A percentile compares a stretch with the other conserved stretches of the same genome.
Conservation (phyloP, 352 stramenopile species). For the Phytopythium ostracodes region DNA sequence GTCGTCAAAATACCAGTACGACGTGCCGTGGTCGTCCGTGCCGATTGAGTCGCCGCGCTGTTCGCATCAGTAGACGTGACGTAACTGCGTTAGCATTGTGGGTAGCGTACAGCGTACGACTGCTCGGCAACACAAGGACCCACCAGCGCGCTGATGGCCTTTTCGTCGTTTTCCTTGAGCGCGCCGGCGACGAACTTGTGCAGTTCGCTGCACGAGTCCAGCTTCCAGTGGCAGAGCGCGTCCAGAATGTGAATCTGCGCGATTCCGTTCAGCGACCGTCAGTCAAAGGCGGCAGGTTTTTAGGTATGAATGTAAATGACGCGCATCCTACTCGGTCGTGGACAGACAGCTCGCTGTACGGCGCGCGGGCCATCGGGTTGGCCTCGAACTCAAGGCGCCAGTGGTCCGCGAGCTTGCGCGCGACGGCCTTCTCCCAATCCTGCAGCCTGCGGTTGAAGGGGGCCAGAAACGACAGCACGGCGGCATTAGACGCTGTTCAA, state of each 20-base stretch:
- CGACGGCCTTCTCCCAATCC: constrained; percentile 76
- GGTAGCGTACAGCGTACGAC: constrained; percentile 1
- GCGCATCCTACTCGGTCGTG: constrained; percentile 39
- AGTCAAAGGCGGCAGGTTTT: not conserved
- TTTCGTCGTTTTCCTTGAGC: constrained; percentile 63
- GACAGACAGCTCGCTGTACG: constrained; percentile 62
- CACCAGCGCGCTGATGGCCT: constrained; percentile 62
- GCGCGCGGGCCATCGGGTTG: constrained; percentile 55
- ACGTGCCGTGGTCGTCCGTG: constrained; percentile 63
- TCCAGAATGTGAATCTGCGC: constrained; percentile 70
- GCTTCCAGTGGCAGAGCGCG: constrained; percentile 79
- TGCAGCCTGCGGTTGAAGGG: constrained; percentile 42
- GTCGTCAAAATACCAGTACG: constrained; percentile 88
- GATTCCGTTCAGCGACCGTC: not conserved
- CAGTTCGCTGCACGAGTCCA: constrained; percentile 73
- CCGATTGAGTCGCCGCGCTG: constrained; percentile 66
- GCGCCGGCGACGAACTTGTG: constrained; percentile 61
- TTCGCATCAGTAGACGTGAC: constrained; percentile 9
- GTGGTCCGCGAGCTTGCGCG: constrained; percentile 73
- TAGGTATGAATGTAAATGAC: not conserved
- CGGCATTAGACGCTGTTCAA: not conserved
- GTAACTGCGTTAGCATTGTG: not conserved
- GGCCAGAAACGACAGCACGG: not conserved
- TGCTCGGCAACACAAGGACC: constrained; percentile 2
- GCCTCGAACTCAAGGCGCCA: constrained; percentile 60